Percentiles rank a stretch among this genome's conserved stretches.
phyloP scores from a whole-genome alignment of 2,329 filamentous ascomycete genomes.

The Graphiopsis chlorocephala region DNA sequence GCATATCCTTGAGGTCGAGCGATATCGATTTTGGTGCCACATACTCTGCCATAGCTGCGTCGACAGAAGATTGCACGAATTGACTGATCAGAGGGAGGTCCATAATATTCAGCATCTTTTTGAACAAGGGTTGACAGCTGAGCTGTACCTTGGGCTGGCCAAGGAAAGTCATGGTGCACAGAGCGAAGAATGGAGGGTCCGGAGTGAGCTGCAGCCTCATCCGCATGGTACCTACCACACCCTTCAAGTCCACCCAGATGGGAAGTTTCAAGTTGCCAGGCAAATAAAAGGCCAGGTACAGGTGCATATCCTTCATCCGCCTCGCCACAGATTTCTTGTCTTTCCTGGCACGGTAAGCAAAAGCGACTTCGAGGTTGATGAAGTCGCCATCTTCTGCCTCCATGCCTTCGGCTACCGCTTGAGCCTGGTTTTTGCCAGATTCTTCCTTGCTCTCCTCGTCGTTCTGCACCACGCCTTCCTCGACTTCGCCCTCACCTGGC shows the following conservation, averaged over 20 bases:
- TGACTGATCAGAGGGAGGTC: conserved; percentile 71
- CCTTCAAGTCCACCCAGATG: conserved; percentile 73
- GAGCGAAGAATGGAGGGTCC: conserved; percentile 73
- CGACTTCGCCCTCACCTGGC: conserved; percentile 42
- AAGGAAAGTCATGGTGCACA: conserved; percentile 71
- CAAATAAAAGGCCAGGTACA: conserved; percentile 71
- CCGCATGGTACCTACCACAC: conserved; percentile 68
- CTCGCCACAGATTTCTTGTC: conserved; percentile 58
- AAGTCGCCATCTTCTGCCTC: conserved; percentile 76
- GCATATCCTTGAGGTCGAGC: conserved; percentile 72
- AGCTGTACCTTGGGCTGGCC: conserved; percentile 71
- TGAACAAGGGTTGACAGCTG: conserved; percentile 67
- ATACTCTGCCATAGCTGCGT: conserved; percentile 71
- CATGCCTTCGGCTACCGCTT: conserved; percentile 51
- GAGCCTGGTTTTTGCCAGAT: conserved; percentile 28
- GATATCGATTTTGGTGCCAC: conserved; percentile 74
- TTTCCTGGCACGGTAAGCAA: conserved; percentile 67
- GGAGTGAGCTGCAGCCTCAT: conserved; percentile 70
- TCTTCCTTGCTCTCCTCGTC: conserved; percentile 32
- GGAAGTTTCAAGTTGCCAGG: conserved; percentile 55
- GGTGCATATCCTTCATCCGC: conserved; percentile 69
- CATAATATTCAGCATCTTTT: conserved; percentile 69
- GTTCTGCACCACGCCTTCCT: conserved; percentile 36
- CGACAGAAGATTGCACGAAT: conserved; percentile 71
- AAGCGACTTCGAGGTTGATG: conserved; percentile 71